These are phyloP conservation scores for Cercospora janseana DNA, from an alignment of 2,329 filamentous ascomycete species.

Conservation along the genomic window DNA sequence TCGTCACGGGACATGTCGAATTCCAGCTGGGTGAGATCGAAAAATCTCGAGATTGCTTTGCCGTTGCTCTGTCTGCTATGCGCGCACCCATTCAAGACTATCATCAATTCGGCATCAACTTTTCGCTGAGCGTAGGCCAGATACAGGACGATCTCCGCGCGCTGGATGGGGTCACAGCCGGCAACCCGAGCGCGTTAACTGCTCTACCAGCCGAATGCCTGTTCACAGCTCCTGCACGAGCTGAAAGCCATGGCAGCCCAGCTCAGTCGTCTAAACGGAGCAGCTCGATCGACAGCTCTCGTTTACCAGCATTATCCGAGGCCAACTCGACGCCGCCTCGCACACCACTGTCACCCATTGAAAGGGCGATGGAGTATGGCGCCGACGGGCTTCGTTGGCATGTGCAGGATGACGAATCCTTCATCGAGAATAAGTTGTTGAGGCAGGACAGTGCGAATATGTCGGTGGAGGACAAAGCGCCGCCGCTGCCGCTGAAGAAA, in stretches of 20 bases:
- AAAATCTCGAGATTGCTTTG: constrained; percentile 28
- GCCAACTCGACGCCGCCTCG: constrained; percentile 8
- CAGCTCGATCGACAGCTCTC: constrained; percentile 13
- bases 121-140: constrained; percentile 21
- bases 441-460: neutral
- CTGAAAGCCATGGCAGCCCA: neutral
- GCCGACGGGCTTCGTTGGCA: constrained; percentile 9
- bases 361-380: constrained; percentile 9
- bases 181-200: constrained; percentile 8
- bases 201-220: constrained; percentile 31
- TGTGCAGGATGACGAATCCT: constrained; percentile 2
- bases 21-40: constrained; percentile 28
- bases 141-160: constrained; percentile 20
- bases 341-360: constrained; percentile 11
- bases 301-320: constrained; percentile 17
- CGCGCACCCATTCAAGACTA: constrained; percentile 19
- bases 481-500: constrained; percentile 4
- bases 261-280: constrained; percentile 14
- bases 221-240: constrained; percentile 26
- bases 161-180: neutral
- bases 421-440: neutral
- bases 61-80: constrained; percentile 23
- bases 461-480: neutral
- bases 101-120: constrained; percentile 25
- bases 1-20: constrained; percentile 33